Evolutionary conservation across 345 rosid genomes (phyloP).

Genomic region (Heritiera littoralis): DNA sequence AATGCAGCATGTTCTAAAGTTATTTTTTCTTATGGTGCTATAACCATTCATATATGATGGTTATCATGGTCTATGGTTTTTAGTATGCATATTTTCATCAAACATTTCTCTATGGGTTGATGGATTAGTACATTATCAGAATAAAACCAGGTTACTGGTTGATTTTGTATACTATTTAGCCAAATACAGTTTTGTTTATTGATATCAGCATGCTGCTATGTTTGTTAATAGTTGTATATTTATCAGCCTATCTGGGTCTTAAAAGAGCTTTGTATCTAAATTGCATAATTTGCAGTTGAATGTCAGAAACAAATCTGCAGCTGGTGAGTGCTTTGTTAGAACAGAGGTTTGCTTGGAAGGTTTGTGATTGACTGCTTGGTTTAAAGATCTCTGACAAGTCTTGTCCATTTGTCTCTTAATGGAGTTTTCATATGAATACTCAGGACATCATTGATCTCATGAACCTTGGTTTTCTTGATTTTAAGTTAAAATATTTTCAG

Average conservation of each 20-base stretch:
- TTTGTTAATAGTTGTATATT: constrained; percentile 18
- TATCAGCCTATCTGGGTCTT: constrained; percentile 9
- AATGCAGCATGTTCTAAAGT: not conserved
- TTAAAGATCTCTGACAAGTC: not conserved
- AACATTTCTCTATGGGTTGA: not conserved
- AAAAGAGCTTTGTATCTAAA: constrained; percentile 13
- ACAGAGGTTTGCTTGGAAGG: constrained; percentile 98
- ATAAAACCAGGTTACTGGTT: not conserved
- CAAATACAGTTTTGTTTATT: constrained; percentile 1
- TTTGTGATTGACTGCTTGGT: constrained; percentile 30
- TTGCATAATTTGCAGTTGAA: constrained; percentile 66
- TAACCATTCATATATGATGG: not conserved
- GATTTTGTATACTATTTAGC: not conserved
- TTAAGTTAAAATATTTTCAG: constrained; percentile 3
- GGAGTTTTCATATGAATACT: not conserved
- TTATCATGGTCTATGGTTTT: not conserved
- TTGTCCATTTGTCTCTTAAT: not conserved
- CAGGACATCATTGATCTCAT: constrained; percentile 1
- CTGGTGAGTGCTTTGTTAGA: constrained; percentile 85
- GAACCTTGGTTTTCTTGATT: constrained; percentile 18
- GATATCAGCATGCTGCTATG: constrained; percentile 9
- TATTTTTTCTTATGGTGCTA: not conserved
- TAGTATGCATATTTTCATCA: not conserved
- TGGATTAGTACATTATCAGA: not conserved
- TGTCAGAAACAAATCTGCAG: constrained; percentile 92